Base-by-base conservation (phyloP, 2,329 filamentous ascomycete genomes). In the Colletotrichum euphorbiae region DNA sequence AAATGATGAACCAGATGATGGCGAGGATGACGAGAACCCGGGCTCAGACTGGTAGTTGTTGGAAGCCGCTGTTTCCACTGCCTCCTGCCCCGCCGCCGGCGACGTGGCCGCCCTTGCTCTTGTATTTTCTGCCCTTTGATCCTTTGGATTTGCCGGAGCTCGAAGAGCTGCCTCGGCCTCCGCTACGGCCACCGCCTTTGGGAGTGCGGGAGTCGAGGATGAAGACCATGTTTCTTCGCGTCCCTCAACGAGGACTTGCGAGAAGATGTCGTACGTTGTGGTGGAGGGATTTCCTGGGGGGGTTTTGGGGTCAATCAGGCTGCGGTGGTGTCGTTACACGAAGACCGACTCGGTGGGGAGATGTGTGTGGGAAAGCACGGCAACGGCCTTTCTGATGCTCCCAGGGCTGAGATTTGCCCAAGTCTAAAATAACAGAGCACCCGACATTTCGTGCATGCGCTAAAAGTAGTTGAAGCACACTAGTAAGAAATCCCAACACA, bases 21-120 rank as follows among this genome's bases (percentile, higher is more conserved):
- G 54, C 40, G 17, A 71, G 8, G 38, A 71, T 56, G 67, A 69
- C 67, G 62, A 71, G 67, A 11, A 71, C 43, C 12, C 67, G 69
- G 46, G 67, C 69, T 67, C 69, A 71, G 24, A 67, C 31, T 42
- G 69, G 69, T 2, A 71, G 33, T 13, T 5, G 15, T 17, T 40
- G 33, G 54, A 69, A 61, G 48, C 65, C 68, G n/a, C 54, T 57
- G n/a, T 51, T 54, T 2, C 5, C 52, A 19, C 52, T 45, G 7
- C 57, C 57, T 0, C 57, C 48, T 8, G 46, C 62, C 0, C 54
- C 54, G 13, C 61, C 61, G 33, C 31, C 61, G 38, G 31, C 42
- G 33, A 65, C 33, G 33, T 45, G 31, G 24, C 60, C 54, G 19
- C 65, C 60, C n/a, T 63, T 67, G 45, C 38, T 19, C 46, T 68